Conservation (phyloP, 345 rosid genomes). For the Lepidium africanum region DNA sequence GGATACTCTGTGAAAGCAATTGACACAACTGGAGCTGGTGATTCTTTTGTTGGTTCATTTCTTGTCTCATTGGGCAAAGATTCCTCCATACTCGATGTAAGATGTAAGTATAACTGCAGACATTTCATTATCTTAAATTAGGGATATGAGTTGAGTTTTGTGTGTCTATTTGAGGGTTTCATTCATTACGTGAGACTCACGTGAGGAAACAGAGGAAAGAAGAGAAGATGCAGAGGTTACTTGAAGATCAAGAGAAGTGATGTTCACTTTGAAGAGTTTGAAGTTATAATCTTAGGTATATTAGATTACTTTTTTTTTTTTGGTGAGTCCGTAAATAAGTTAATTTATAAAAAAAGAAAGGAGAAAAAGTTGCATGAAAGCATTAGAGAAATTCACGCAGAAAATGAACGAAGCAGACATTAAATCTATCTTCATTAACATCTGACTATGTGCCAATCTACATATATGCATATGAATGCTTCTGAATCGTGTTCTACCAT, state of each 20-base stretch:
- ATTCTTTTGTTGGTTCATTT: conserved; percentile 55
- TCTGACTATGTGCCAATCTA: not conserved
- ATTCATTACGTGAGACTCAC: not conserved
- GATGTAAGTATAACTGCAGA: not conserved
- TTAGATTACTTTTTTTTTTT: too few relatives aligned
- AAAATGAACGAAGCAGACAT: conserved; percentile 4
- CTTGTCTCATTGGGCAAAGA: conserved; percentile 39
- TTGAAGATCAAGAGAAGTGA: too few relatives aligned
- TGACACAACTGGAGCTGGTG: conserved; percentile 73
- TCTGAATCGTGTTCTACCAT: not conserved
- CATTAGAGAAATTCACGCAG: conserved; percentile 16
- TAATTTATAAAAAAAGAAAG: not conserved
- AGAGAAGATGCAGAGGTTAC: too few relatives aligned
- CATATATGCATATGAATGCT: not conserved
- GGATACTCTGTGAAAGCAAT: conserved; percentile 49
- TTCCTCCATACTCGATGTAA: conserved; percentile 7
- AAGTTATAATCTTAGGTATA: too few relatives aligned
- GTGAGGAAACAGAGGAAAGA: too few relatives aligned
- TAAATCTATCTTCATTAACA: not conserved
- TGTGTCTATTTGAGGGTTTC: not conserved
- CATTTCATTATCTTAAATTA: not conserved
- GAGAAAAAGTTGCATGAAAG: conserved; percentile 18
- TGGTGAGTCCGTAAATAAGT: not conserved
- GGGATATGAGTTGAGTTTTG: not conserved
- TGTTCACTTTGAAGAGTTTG: too few relatives aligned